Evolutionary conservation across 2,329 filamentous ascomycete genomes (phyloP), one percentile per base, ranked within the genome.

Genomic region (Arthrobotrys sphaeroides): DNA sequence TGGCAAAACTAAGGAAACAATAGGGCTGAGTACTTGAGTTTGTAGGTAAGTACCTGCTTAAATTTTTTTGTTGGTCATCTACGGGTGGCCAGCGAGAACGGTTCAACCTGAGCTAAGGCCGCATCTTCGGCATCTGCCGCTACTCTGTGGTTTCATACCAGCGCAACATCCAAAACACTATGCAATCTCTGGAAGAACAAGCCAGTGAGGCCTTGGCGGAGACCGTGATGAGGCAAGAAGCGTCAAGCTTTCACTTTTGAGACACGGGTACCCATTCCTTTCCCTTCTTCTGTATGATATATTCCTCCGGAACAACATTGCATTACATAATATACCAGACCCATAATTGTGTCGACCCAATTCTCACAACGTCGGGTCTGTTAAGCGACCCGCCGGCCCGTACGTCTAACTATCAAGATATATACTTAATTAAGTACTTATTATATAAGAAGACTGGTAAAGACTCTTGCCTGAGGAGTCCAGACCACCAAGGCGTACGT

Each of bases 1-100:
- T 90, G 74, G 88, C 88, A 5, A 88, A 83, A 77, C 81, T 90
- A 22, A 84, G 88, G 66, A 83, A 88, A 65, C 83, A 83, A 13
- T 70, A 36, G 28, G 18, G 22, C 60, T 42, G 38, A 22, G n/a
- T n/a, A n/a, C n/a, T n/a, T n/a, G n/a, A n/a, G n/a, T n/a, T n/a
- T n/a, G n/a, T n/a, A n/a, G n/a, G n/a, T n/a, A n/a, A n/a, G n/a
- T n/a, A n/a, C n/a, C n/a, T n/a, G n/a, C 9, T 22, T 36, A 45
- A 12, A 26, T 28, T 9, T 22, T 24, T 55, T 55, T 55, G 51
- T 55, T 55, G 51, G 18, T 31, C 20, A 6, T 38, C 16, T 24
- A 24, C 22, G 16, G 16, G 1, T 36, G 36, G 33, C 26, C n/a
- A 22, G 4, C 13, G 28, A 36, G 1, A 38, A n/a, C n/a, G 22